These are phyloP conservation scores for Ophiostoma sp. DNA, from an alignment of 2,329 filamentous ascomycete species.

Conservation along the genomic window DNA sequence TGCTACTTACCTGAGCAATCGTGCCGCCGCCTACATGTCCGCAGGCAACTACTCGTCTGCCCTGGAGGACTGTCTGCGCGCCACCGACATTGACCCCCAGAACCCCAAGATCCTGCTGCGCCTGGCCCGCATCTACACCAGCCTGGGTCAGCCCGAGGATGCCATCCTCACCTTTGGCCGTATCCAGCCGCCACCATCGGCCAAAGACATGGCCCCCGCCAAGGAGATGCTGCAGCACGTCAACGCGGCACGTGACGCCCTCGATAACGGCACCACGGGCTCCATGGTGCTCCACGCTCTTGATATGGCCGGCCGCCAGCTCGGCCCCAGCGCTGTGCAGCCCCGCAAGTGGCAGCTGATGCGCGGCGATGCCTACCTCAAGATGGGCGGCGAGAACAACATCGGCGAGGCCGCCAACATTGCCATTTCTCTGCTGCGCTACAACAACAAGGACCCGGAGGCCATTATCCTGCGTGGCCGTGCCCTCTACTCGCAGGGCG, in stretches of 20 bases:
- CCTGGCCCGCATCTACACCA: slow-evolving; percentile 86
- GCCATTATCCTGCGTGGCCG: slow-evolving; percentile 86
- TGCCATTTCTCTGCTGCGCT: slow-evolving; percentile 80
- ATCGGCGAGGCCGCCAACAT: slow-evolving; percentile 91
- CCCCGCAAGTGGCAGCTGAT: slow-evolving; percentile 94
- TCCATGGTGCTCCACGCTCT: slow-evolving; percentile 92
- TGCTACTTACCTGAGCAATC: slow-evolving; percentile 89
- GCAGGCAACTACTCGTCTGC: slow-evolving; percentile 76
- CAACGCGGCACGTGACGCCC: slow-evolving; percentile 72
- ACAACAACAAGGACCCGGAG: slow-evolving; percentile 90
- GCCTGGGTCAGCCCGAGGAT: slow-evolving; percentile 80
- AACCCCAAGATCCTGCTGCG: slow-evolving; percentile 88
- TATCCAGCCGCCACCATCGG: slow-evolving; percentile 76
- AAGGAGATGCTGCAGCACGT: slow-evolving; percentile 83
- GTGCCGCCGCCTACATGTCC: slow-evolving; percentile 91
- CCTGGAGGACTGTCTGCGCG: slow-evolving; percentile 80
- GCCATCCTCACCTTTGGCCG: slow-evolving; percentile 78
- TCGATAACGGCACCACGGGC: slow-evolving; percentile 73
- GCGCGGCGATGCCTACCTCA: slow-evolving; percentile 86
- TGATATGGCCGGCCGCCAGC: slow-evolving; percentile 80
- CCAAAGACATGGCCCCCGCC: slow-evolving; percentile 82
- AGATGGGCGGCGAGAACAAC: slow-evolving; percentile 87
- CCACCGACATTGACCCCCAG: slow-evolving; percentile 78
- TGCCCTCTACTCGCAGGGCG: slow-evolving; percentile 84
- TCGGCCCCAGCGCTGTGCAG: slow-evolving; percentile 73